Evolutionary conservation across 345 rosid genomes (phyloP), one percentile per base, ranked within the genome.

Genomic region (Geranium brycei): DNA sequence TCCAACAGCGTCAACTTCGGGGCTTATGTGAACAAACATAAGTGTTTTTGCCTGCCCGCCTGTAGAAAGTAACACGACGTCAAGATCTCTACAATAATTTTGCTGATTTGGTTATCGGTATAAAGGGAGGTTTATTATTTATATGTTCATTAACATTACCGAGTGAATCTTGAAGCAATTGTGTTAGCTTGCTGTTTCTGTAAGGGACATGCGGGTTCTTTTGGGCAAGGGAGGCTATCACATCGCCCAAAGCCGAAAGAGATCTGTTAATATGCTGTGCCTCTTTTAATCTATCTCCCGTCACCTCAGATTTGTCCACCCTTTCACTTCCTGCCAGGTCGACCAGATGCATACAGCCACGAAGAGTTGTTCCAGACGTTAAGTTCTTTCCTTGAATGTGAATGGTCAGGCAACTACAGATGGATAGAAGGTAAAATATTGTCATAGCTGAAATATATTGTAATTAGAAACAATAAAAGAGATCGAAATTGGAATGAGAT

Each of bases 311-410:
- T 79, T 91, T 91, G 74, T 89, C 87, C 58, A 91, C 95, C 70
- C 98, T 84, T 74, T 91, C 97, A 74, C 99, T 93, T 28, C 99
- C 99, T 1, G 99, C 97, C 72, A 93, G 80, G 80, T 93, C 99
- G 75, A 93, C 99, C 64, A 93, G 82, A 75, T 93, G 95, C 97
- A 93, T 89, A 65, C 97, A 93, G 59, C 96, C 99, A 32, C 87
- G 97, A 51, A 87, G 86, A 67, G 73, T 58, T 30, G 76, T 58
- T 73, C 96, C 99, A 30, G 96, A 82, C 65, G 96, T 88, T 77
- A 90, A 75, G 71, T 87, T 95, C 77, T 75, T 82, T 72, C 99
- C 99, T 78, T 86, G 97, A 75, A 93, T 85, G 71, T 93, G 99
- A 64, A 93, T 96, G 10, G 99, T 93, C 86, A 93, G 81, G 78